Evolutionary conservation across 495 filamentous ascomycete genomes (phyloP).

Genomic region (Delitschia confertaspora): DNA sequence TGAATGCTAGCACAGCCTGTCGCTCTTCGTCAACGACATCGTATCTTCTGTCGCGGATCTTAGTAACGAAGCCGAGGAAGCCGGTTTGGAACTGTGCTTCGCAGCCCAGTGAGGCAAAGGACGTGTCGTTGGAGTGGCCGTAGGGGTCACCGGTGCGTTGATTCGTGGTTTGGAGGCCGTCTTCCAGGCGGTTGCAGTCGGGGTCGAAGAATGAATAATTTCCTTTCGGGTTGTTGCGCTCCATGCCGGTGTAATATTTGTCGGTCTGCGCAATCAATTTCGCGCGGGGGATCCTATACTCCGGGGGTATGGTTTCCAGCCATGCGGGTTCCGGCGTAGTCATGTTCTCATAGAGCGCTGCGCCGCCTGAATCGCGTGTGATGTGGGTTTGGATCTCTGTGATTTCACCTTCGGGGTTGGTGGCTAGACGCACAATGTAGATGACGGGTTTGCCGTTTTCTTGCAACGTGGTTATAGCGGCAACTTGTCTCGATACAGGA

Average conservation of each 20-base stretch:
- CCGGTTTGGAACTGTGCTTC: slow-evolving; percentile 12
- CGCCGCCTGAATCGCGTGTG: slow-evolving; percentile 3
- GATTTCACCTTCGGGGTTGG: background rate
- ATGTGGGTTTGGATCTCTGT: slow-evolving; percentile 8
- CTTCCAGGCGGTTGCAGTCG: slow-evolving; percentile 8
- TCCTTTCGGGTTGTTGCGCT: slow-evolving; percentile 8
- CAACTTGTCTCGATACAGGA: slow-evolving; percentile 3
- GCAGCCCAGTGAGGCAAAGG: slow-evolving; percentile 10
- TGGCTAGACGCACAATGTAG: slow-evolving; percentile 3
- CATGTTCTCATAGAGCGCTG: slow-evolving; percentile 8
- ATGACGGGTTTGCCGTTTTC: slow-evolving; percentile 1
- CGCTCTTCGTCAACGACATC: slow-evolving; percentile 8
- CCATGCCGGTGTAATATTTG: slow-evolving; percentile 10
- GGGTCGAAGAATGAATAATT: slow-evolving; percentile 13
- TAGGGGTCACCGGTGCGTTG: slow-evolving; percentile 3
- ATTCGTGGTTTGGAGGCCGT: slow-evolving; percentile 5
- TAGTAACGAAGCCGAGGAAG: slow-evolving; percentile 8
- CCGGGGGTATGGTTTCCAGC: slow-evolving; percentile 4
- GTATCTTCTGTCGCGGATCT: slow-evolving; percentile 6
- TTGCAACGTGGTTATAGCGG: slow-evolving; percentile 3
- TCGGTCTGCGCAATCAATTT: slow-evolving; percentile 1
- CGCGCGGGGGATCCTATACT: background rate
- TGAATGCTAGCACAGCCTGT: slow-evolving; percentile 6
- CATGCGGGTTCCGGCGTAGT: slow-evolving; percentile 3
- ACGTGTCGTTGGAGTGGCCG: slow-evolving; percentile 10